Evolutionary conservation across 495 filamentous ascomycete genomes (phyloP).

Genomic region (Neurospora africana): DNA sequence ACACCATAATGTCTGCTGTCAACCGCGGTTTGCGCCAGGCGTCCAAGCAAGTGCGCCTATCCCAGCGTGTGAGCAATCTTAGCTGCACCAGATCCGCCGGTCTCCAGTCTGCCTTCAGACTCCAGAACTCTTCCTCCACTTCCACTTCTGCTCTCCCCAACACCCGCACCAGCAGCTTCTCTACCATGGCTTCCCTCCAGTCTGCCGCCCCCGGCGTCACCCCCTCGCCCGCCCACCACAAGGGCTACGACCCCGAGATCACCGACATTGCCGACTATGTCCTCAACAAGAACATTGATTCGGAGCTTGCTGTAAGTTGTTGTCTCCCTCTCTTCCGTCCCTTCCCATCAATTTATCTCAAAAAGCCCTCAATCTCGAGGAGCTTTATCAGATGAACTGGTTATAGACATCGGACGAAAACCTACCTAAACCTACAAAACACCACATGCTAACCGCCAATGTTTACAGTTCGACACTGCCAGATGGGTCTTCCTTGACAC

Average conservation of each 20-base stretch:
- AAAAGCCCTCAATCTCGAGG: slow-evolving; percentile 1
- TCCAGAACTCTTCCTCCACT: slow-evolving; percentile 13
- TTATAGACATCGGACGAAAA: background rate
- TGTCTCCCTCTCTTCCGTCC: background rate
- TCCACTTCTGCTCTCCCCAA: slow-evolving; percentile 13
- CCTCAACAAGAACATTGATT: slow-evolving; percentile 81
- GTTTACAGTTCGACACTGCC: slow-evolving; percentile 77
- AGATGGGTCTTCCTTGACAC: slow-evolving; percentile 89
- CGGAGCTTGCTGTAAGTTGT: slow-evolving; percentile 74
- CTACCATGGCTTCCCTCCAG: slow-evolving; percentile 44
- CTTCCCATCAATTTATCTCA: background rate
- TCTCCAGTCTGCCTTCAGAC: background rate
- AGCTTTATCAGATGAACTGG: background rate
- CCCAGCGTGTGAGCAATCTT: slow-evolving; percentile 2
- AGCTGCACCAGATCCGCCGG: background rate
- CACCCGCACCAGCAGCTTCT: slow-evolving; percentile 34
- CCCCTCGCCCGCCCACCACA: slow-evolving; percentile 35
- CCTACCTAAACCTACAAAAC: background rate
- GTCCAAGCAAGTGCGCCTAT: slow-evolving; percentile 18
- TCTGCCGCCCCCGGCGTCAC: slow-evolving; percentile 35
- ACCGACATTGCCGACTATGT: slow-evolving; percentile 90
- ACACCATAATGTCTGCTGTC: slow-evolving; percentile 20
- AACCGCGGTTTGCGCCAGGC: slow-evolving; percentile 23
- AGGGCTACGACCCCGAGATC: slow-evolving; percentile 81
- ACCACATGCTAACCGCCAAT: slow-evolving; percentile 11